Conservation (phyloP, 139 green algal species). For the Raphidocelis subcapitata region DNA sequence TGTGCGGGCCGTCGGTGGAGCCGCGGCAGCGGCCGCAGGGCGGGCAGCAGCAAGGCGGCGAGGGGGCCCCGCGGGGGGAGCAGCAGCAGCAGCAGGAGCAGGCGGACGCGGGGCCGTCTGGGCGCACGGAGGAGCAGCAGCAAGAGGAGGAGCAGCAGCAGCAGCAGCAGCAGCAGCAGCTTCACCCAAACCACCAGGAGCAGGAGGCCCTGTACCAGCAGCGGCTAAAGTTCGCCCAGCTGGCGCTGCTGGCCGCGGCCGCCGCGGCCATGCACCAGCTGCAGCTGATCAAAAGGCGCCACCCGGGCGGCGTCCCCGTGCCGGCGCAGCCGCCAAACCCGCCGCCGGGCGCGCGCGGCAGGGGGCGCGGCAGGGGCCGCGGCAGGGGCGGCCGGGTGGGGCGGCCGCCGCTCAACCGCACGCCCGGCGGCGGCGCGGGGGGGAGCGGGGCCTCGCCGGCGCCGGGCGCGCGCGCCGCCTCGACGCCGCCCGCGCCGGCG, state of each 20-base stretch:
- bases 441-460: conserved; percentile 2
- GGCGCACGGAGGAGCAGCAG: conserved; percentile 4
- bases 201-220: conserved; percentile 2
- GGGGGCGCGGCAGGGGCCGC: neutral
- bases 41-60: neutral
- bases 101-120: neutral
- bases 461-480: neutral
- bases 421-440: neutral
- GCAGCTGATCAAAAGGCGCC: neutral
- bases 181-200: neutral
- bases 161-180: neutral
- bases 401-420: neutral
- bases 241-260: too few species aligned
- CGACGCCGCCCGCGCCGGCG: neutral
- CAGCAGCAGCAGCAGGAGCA: conserved; percentile 7
- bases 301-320: neutral
- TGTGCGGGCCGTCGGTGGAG: conserved; percentile 5
- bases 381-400: neutral
- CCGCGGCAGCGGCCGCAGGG: conserved; percentile 8
- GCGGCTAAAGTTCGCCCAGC: neutral
- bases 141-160: neutral
- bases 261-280: neutral
- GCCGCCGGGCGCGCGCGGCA: neutral
- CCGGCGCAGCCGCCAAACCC: neutral
- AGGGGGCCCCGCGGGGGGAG: neutral